These are phyloP conservation scores for Saraca asoca DNA, from an alignment of 331 rosid species.

Conservation along the genomic window DNA sequence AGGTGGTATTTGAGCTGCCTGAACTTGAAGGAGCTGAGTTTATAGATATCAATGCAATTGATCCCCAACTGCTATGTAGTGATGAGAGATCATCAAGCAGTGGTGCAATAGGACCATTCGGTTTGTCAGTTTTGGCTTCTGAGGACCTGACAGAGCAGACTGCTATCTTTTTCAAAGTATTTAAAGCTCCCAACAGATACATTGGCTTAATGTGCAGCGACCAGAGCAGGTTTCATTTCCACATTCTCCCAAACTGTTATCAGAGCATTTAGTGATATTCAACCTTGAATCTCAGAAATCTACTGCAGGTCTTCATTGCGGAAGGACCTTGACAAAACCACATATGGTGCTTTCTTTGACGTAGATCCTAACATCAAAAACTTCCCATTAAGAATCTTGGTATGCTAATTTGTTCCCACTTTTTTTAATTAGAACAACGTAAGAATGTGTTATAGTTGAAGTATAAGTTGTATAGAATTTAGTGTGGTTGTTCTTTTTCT, in stretches of 20 bases:
- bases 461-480: too few species aligned
- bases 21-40: slow-evolving; percentile 48
- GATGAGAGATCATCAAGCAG: slow-evolving; percentile 42
- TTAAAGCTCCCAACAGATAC: slow-evolving; percentile 41
- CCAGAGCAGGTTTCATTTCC: slow-evolving; percentile 60
- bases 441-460: too few species aligned
- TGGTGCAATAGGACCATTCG: slow-evolving; percentile 65
- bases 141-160: slow-evolving; percentile 61
- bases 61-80: slow-evolving; percentile 62
- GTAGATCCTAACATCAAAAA: slow-evolving; percentile 44
- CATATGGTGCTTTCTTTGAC: slow-evolving; percentile 64
- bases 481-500: neutral
- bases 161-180: slow-evolving; percentile 55
- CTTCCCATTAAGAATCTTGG: slow-evolving; percentile 69
- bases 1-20: slow-evolving; percentile 51
- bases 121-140: slow-evolving; percentile 70
- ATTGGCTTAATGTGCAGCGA: slow-evolving; percentile 72
- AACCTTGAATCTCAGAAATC: too few species aligned
- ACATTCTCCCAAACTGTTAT: slow-evolving; percentile 3
- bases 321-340: slow-evolving; percentile 59
- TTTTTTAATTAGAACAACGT: too few species aligned
- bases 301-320: slow-evolving; percentile 59
- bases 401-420: slow-evolving; percentile 21
- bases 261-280: too few species aligned
- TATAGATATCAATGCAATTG: slow-evolving; percentile 45